Base-by-base conservation (phyloP, 2,329 filamentous ascomycete genomes). In the Cordyceps fumosorosea region DNA sequence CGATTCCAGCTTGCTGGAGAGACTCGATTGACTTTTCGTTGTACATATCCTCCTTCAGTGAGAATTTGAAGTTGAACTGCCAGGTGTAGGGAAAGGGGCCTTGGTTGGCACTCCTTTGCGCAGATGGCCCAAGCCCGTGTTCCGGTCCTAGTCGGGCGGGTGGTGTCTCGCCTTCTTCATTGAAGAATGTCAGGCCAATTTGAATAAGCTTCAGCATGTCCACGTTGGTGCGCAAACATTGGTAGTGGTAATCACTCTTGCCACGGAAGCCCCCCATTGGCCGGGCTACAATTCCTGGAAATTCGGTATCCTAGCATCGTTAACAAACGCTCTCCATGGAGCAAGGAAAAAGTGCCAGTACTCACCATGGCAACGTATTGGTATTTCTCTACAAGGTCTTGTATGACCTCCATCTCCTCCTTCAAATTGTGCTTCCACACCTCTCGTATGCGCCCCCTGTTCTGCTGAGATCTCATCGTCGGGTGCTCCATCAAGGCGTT, bases 61-160 rank as follows among this genome's bases (percentile, higher is more conserved):
- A 95, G 75, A 98, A 99, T 69, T 93, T 89, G 77, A 99, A 99
- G 80, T 99, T 98, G 82, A 99, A 99, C 69, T 97, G 93, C 95
- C 95, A 99, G 20, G 93, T 96, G 72, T 90, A 96, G 18, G 91
- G 93, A 63, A 91, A 87, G 55, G 84, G 81, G 20, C 73, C 75
- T 64, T 75, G 79, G 56, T 66, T 73, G 22, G 73, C 75, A 26
- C 75, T 74, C 65, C 78, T 75, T 65, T 77, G 74, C 40, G 70
- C 73, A 20, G 71, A 75, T 37, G 72, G 69, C 5, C 69, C 71
- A 22, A 74, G 67, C n/a, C 72, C 72, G 48, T 76, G 64, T 57
- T 83, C 78, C 22, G 76, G 74, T 34, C 79, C 78, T 26, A 87
- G 85, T 66, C 88, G 85, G 12, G 89, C 81, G 3, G 91, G 90